phyloP scores from a whole-genome alignment of 2,329 filamentous ascomycete genomes.

The Fusarium ramigenum region DNA sequence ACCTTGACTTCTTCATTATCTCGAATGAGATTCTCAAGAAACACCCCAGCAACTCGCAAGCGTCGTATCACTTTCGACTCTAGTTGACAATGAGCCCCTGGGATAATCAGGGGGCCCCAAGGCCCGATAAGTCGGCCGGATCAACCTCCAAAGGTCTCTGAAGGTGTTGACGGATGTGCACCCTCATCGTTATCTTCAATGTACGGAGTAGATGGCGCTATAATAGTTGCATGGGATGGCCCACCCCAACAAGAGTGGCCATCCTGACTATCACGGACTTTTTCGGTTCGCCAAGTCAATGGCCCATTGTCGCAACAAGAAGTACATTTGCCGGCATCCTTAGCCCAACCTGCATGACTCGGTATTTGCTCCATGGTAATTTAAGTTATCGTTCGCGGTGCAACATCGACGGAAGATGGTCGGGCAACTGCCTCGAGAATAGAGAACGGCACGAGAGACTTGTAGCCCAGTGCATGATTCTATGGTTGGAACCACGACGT shows the following conservation, averaged over 20 bases:
- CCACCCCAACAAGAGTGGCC: slow-evolving; percentile 3
- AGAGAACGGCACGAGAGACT: neutral
- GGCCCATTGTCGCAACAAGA: neutral
- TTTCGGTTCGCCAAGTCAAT: neutral
- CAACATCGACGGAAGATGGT: neutral
- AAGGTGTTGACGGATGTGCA: neutral
- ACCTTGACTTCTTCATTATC: neutral
- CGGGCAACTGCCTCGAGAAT: neutral
- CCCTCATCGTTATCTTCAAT: neutral
- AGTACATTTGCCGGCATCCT: slow-evolving; percentile 11
- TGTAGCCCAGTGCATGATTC: neutral
- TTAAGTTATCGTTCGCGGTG: slow-evolving; percentile 12
- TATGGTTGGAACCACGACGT: neutral
- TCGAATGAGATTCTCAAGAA: slow-evolving; percentile 1
- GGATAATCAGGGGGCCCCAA: neutral
- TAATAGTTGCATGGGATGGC: neutral
- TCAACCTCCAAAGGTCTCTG: neutral
- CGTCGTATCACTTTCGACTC: neutral
- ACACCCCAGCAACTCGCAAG: neutral
- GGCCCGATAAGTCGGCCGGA: neutral
- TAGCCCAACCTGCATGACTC: slow-evolving; percentile 25
- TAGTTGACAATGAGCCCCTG: neutral
- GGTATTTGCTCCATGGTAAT: slow-evolving; percentile 30
- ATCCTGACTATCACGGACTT: slow-evolving; percentile 23
- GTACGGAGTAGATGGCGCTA: neutral